Percentiles rank a stretch among this genome's conserved stretches.
phyloP scores from a whole-genome alignment of 176 grass and related monocot species.

The Oryza meyeriana region DNA sequence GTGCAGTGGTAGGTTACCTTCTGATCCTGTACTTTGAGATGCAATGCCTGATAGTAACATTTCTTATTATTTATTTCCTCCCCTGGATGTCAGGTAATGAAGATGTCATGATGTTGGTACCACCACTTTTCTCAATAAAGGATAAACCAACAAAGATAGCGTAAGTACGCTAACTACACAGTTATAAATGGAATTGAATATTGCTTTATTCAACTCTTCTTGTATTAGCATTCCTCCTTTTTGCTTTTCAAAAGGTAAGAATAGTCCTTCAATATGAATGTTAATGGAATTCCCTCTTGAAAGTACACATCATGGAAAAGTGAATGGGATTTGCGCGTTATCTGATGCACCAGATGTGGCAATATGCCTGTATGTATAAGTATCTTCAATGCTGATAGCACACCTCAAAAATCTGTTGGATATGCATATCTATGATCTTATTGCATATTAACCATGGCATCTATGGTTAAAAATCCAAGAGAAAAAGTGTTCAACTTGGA shows the following conservation, averaged over 20 bases:
- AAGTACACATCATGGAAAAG: background rate
- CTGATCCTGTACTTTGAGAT: constrained; percentile 8
- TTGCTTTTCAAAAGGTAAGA: background rate
- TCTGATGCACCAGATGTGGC: background rate
- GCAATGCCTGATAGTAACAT: constrained; percentile 15
- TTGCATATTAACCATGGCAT: background rate
- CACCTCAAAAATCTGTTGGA: constrained; percentile 3
- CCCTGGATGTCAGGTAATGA: constrained; percentile 43
- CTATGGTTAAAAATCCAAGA: background rate
- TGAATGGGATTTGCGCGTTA: background rate
- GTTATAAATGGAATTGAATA: background rate
- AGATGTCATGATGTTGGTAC: constrained; percentile 87
- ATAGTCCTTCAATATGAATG: background rate
- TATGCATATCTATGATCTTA: background rate
- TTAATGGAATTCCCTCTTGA: background rate
- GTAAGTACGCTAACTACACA: constrained; percentile 51
- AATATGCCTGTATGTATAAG: background rate
- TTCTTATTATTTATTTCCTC: constrained; percentile 6
- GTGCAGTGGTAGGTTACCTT: constrained; percentile 30
- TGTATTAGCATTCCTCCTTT: constrained; percentile 22
- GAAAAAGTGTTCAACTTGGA: background rate
- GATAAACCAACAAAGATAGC: constrained; percentile 76
- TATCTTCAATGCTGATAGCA: background rate
- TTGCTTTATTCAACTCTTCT: constrained; percentile 1
- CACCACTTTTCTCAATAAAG: constrained; percentile 80